phyloP scores from a whole-genome alignment of 495 filamentous ascomycete genomes.

The Platismatia glauca region DNA sequence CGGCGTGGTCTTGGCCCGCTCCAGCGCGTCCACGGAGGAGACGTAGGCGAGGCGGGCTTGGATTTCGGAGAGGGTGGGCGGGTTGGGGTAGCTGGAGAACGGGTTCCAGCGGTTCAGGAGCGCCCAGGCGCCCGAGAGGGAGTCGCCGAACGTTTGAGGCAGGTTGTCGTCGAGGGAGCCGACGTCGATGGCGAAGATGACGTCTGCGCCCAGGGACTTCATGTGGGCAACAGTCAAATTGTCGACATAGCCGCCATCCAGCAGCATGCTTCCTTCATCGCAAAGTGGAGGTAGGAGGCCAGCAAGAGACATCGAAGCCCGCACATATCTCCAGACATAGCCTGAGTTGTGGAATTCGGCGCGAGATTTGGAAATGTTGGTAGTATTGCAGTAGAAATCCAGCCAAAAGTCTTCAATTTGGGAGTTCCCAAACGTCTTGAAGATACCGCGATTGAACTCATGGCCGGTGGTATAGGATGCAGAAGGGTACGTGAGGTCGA shows the following conservation, averaged over 20 bases:
- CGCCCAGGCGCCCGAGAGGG: constrained; percentile 91
- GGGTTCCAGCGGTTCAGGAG: constrained; percentile 95
- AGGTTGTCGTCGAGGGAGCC: constrained; percentile 83
- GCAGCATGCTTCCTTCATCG: constrained; percentile 90
- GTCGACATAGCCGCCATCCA: constrained; percentile 95
- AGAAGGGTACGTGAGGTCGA: constrained; percentile 92
- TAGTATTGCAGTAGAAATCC: constrained; percentile 98
- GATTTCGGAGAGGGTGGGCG: constrained; percentile 90
- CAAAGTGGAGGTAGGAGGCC: constrained; percentile 88
- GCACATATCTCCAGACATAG: constrained; percentile 93
- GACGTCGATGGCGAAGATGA: constrained; percentile 94
- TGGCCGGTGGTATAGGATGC: constrained; percentile 95
- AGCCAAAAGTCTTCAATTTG: constrained; percentile 99
- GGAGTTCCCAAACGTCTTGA: constrained; percentile 92
- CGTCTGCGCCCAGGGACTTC: constrained; percentile 84
- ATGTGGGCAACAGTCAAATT: constrained; percentile 96
- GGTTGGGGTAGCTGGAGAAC: constrained; percentile 76
- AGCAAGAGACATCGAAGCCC: constrained; percentile 92
- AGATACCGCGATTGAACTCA: constrained; percentile 98
- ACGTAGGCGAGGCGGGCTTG: constrained; percentile 93
- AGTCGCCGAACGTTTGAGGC: constrained; percentile 86
- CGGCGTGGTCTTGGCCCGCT: constrained; percentile 77
- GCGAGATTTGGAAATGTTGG: constrained; percentile 86
- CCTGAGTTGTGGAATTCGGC: constrained; percentile 88
- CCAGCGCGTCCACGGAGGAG: constrained; percentile 81